Base-by-base conservation (phyloP, 768 basidiomycete genomes). In the Amanita pallidorosea region DNA sequence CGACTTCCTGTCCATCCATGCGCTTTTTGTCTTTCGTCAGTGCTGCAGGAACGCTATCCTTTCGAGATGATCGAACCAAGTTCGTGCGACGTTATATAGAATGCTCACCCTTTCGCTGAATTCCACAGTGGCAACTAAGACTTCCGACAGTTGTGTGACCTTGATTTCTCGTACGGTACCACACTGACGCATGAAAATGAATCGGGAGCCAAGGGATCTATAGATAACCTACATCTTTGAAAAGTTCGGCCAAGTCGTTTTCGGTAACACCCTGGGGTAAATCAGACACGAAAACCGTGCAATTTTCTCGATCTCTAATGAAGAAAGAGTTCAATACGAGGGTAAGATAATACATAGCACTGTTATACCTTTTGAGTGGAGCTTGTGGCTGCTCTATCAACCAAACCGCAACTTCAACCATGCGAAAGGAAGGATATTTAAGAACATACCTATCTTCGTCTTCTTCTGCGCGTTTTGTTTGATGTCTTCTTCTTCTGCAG, bases 1-100 rank as follows among this genome's bases (percentile, higher is more conserved):
- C 72, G 17, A 97, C 72, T 63, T 96, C 92, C 43, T 79, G 70
- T 0, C 75, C 83, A 42, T 75, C 73, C 33, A 98, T 59, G 45
- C 83, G 80, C 63, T 95, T 96, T 68, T 95, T 96, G 68, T 99
- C 95, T 62, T 91, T 94, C 0, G 93, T 95, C 35, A 95, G 71
- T 2, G 90, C 96, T 0, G 80, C 79, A 7, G 91, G 90, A 2
- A 98, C 76, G 52, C 77, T 79, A 13, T 90, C 89, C 84, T 91
- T 56, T 20, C 29, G 45, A 37, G 9, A 53, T 43, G 57, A 43
- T 53, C 27, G 51, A 41, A 20, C 41, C n/a, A 13, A 53, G 31
- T 36, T 40, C 31, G 7, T 5, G 17, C 45, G 34, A 46, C 17
- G 29, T 31, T 23, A 17, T 3, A 42, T 13, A 20, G 45, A 41